Percentiles rank a stretch among this genome's conserved stretches.
phyloP scores from a whole-genome alignment of 192 early-diverging fungal species.

The Bifiguratus adelaidae region DNA sequence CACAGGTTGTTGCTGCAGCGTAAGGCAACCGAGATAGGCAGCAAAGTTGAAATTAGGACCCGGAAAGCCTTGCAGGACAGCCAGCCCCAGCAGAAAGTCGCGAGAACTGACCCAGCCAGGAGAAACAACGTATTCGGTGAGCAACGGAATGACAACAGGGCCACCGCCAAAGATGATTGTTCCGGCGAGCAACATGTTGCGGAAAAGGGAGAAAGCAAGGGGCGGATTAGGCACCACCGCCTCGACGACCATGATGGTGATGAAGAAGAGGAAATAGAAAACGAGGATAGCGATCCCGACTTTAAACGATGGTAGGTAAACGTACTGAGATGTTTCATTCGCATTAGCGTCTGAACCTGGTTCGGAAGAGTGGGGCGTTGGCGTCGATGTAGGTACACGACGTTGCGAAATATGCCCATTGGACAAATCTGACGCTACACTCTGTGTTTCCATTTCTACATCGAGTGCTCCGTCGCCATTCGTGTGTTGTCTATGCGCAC shows the following conservation, averaged over 20 bases:
- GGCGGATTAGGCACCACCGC: slow-evolving; percentile 6
- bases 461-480: too few species aligned
- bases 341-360: too few species aligned
- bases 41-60: slow-evolving; percentile 65
- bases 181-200: slow-evolving; percentile 38
- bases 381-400: too few species aligned
- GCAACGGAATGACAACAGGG: slow-evolving; percentile 49
- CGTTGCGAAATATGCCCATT: too few species aligned
- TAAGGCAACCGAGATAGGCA: slow-evolving; percentile 46
- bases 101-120: slow-evolving; percentile 37
- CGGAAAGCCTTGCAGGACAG: slow-evolving; percentile 38
- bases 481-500: too few species aligned
- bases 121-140: slow-evolving; percentile 40
- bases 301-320: slow-evolving; percentile 20
- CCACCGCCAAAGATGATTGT: slow-evolving; percentile 57
- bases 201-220: slow-evolving; percentile 35
- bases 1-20: slow-evolving; percentile 22
- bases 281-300: slow-evolving; percentile 25
- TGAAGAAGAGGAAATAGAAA: slow-evolving; percentile 33
- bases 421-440: too few species aligned
- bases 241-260: slow-evolving; percentile 23
- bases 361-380: too few species aligned
- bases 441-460: too few species aligned
- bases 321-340: too few species aligned
- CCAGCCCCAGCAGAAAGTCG: slow-evolving; percentile 54